A percentile compares a stretch with the other conserved stretches of the same genome.
Evolutionary conservation across 2,329 filamentous ascomycete species (phyloP).

Genomic region (Alternaria infectoria): DNA sequence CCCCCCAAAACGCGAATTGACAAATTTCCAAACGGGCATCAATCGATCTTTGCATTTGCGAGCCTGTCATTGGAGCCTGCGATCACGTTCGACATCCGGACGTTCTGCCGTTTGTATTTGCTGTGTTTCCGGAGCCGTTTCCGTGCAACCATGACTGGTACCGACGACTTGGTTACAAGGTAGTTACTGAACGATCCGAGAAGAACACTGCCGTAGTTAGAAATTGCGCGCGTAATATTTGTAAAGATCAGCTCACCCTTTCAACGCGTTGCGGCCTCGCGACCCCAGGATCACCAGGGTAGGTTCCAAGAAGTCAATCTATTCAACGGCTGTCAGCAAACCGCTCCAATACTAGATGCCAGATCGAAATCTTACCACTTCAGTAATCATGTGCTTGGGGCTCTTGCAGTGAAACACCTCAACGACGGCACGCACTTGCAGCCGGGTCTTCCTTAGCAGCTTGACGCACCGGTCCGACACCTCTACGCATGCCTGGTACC

Average conservation of each 20-base stretch:
- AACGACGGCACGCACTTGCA: conserved; percentile 91
- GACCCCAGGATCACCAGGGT: conserved; percentile 94
- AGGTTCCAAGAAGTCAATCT: conserved; percentile 88
- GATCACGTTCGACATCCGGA: conserved; percentile 82
- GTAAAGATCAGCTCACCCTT: conserved; percentile 69
- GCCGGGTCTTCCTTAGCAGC: conserved; percentile 83
- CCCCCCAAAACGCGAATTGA: conserved; percentile 36
- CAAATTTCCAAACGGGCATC: conserved; percentile 39
- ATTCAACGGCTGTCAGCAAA: conserved; percentile 34
- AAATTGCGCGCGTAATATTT: conserved; percentile 11
- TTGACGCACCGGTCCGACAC: conserved; percentile 87
- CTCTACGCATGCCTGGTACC: conserved; percentile 78
- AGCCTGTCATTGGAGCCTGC: conserved; percentile 71
- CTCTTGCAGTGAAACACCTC: conserved; percentile 99
- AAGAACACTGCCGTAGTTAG: conserved; percentile 70
- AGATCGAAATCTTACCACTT: conserved; percentile 66
- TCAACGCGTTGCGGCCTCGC: conserved; percentile 86
- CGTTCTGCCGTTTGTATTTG: conserved; percentile 74
- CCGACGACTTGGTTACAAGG: conserved; percentile 92
- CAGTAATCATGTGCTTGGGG: conserved; percentile 92
- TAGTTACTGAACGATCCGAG: conserved; percentile 98
- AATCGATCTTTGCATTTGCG: conserved; percentile 78
- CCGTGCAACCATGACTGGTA: conserved; percentile 96
- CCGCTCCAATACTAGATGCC: conserved; percentile 11
- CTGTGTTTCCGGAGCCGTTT: conserved; percentile 88